Evolutionary conservation across 2,329 filamentous ascomycete genomes (phyloP).

Genomic region (Trichoderma cornu-damae): DNA sequence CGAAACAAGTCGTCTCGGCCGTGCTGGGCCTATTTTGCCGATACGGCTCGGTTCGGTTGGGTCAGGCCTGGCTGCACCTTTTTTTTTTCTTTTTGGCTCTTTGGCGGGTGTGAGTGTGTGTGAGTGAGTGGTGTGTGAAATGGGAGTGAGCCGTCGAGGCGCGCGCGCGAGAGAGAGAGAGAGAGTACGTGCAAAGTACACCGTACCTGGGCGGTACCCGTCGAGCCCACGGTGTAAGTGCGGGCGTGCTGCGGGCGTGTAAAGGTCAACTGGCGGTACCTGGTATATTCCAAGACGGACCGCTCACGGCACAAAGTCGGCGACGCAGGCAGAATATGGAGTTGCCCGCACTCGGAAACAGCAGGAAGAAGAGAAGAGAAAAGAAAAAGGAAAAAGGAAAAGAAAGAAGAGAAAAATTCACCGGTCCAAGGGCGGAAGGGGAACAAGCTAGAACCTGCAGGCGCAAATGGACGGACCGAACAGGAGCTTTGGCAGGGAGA

Average conservation of each 20-base stretch:
- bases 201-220: slow-evolving; percentile 5
- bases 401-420: not conserved
- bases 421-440: not conserved
- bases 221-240: not conserved
- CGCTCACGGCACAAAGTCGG: slow-evolving; percentile 6
- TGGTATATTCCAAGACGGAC: not conserved
- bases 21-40: not conserved
- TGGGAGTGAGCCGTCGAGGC: no score
- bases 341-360: not conserved
- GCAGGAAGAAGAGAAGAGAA: not conserved
- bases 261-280: not conserved
- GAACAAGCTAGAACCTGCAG: not conserved
- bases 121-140: no score
- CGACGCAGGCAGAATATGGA: not conserved
- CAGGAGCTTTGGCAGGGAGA: not conserved
- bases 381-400: not conserved
- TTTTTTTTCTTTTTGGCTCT: not conserved
- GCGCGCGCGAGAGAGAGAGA: not conserved
- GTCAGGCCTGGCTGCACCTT: slow-evolving; percentile 7
- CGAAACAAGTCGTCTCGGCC: not conserved
- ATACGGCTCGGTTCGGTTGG: not conserved
- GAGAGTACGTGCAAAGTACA: slow-evolving; percentile 1
- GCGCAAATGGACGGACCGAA: not conserved
- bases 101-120: no score
- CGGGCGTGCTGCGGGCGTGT: not conserved